Conservation (phyloP, 805 yeast species). For the Citeromyces matritensis region DNA sequence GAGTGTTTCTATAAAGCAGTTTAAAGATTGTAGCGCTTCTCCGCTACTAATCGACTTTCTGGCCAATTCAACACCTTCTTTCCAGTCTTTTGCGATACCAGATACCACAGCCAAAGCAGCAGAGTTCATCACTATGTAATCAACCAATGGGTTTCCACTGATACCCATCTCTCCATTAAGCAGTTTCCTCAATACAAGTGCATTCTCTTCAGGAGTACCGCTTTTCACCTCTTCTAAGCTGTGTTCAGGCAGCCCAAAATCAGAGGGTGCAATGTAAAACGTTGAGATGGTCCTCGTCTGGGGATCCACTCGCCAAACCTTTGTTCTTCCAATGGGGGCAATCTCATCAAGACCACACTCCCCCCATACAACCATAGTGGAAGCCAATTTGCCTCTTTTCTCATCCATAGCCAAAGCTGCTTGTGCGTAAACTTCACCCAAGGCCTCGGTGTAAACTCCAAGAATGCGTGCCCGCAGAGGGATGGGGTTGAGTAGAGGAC, state of each 20-base stretch:
- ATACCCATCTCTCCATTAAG: constrained; percentile 26
- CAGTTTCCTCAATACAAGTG: constrained; percentile 32
- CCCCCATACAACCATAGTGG: constrained; percentile 87
- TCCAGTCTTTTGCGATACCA: constrained; percentile 58
- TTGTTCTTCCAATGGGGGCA: constrained; percentile 74
- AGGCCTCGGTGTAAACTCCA: constrained; percentile 71
- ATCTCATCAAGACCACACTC: constrained; percentile 86
- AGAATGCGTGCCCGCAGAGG: constrained; percentile 66
- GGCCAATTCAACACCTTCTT: constrained; percentile 65
- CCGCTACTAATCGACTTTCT: constrained; percentile 55
- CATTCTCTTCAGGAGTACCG: constrained; percentile 82
- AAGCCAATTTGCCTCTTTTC: constrained; percentile 21
- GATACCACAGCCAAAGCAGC: constrained; percentile 76
- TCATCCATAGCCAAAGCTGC: constrained; percentile 56
- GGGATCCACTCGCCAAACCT: constrained; percentile 57
- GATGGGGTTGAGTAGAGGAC: constrained; percentile 89
- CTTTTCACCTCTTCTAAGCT: constrained; percentile 52
- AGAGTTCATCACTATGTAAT: constrained; percentile 82
- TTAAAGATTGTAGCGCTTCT: constrained; percentile 43
- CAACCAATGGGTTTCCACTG: constrained; percentile 50
- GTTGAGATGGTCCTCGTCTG: constrained; percentile 23
- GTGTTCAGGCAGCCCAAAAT: constrained; percentile 74
- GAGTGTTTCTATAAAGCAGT: constrained; percentile 30
- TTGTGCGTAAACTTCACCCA: constrained; percentile 77
- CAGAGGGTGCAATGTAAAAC: constrained; percentile 45